phyloP scores from a whole-genome alignment of 257 asterid species.

The Solanum peruvianum region DNA sequence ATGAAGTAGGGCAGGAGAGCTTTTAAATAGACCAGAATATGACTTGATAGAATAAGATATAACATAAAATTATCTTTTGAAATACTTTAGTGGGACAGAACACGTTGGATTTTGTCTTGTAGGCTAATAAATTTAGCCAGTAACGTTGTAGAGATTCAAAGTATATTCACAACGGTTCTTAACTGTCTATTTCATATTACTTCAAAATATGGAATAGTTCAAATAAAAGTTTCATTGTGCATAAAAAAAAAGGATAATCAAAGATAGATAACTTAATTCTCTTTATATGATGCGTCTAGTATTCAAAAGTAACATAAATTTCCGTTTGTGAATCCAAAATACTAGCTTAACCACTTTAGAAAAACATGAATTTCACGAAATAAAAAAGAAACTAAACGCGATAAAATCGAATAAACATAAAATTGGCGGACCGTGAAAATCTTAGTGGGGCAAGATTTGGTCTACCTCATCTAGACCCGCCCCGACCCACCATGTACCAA shows the following conservation, averaged over 20 bases:
- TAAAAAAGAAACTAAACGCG: too few species aligned
- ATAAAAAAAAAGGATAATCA: neutral
- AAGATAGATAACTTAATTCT: neutral
- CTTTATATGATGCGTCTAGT: neutral
- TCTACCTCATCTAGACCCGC: neutral
- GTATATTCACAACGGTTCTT: neutral
- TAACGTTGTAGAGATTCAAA: neutral
- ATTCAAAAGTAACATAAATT: too few species aligned
- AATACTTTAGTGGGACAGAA: neutral
- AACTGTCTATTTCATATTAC: too few species aligned
- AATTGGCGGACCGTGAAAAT: neutral
- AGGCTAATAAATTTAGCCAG: neutral
- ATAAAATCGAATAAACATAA: too few species aligned
- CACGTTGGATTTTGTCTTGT: neutral
- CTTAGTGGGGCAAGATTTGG: neutral
- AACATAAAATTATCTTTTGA: neutral
- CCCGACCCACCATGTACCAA: neutral
- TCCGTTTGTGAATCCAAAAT: neutral
- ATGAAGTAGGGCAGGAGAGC: neutral
- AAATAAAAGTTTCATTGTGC: too few species aligned
- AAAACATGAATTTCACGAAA: too few species aligned
- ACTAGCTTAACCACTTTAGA: neutral
- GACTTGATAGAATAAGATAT: neutral
- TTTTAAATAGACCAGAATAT: neutral
- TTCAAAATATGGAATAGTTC: neutral